Base-by-base conservation (phyloP, 2,329 filamentous ascomycete species). In the Graphilbum fragrans region DNA sequence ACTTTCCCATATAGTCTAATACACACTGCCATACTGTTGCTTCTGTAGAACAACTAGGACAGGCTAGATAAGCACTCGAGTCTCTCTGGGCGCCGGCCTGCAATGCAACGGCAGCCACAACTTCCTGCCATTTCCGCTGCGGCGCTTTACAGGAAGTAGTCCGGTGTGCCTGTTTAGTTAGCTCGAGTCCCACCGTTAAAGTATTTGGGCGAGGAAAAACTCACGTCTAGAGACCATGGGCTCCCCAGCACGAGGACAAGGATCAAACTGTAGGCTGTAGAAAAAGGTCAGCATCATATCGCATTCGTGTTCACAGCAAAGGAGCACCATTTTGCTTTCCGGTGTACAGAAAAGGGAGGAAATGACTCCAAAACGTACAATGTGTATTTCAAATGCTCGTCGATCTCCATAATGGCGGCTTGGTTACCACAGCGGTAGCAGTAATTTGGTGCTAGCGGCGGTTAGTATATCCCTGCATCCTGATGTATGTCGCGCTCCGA, bases 361-460 rank as follows among this genome's bases (percentile, higher is more conserved):
- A 17, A 25, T 7, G 17, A 18, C 22, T 29, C 20, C 38, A 31
- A 25, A 16, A 21, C n/a, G 16, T 32, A 50, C 90, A 98, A 96
- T 57, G 92, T 96, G 67, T 96, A 98, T 72, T 98, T 96, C 59
- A 98, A 69, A 63, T 96, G 88, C 67, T 98, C 92, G 52, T 96
- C 92, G 63, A 98, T 98, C 66, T 96, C 92, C 92, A 98, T 98
- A 62, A 98, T 96, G n/a, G 92, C 92, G 43, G 92, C 92, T 66
- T 96, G 92, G 66, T 98, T 98, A 58, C 92, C 92, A 59, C 92
- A 98, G 62, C 92, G 79, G 73, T 98, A 96, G 70, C 90, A 98
- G 72, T 98, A 98, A 63, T 90, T 90, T 49, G 84, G 84, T 41
- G 84, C 84, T 79, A 56, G 7, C 25, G 19, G 12, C 8, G 14